Conservation (phyloP, 2,329 filamentous ascomycete species). For the Hypoxylon sp. region DNA sequence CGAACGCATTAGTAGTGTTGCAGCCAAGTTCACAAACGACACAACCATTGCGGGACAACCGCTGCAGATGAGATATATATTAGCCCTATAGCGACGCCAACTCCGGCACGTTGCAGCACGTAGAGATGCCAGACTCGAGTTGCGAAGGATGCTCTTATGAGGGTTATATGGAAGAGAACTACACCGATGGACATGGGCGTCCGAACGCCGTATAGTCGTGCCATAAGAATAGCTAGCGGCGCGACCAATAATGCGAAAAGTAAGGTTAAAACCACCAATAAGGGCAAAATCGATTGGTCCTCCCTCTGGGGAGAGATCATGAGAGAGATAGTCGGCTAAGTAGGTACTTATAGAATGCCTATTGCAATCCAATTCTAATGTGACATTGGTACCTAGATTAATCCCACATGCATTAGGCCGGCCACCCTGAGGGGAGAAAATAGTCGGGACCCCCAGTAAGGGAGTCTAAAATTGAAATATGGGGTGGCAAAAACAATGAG, state of each 20-base stretch:
- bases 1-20: neutral
- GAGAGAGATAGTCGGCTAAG: constrained; percentile 4
- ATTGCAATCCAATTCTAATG: no score
- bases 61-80: constrained; percentile 9
- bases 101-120: neutral
- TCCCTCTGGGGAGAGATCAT: constrained; percentile 1
- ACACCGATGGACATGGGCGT: constrained; percentile 1
- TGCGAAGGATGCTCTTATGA: constrained; percentile 3
- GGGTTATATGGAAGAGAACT: neutral
- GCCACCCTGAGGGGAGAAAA: no score
- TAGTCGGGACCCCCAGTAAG: no score
- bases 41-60: constrained; percentile 8
- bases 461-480: no score
- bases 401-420: no score
- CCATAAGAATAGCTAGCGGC: neutral
- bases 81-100: constrained; percentile 1
- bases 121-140: constrained; percentile 11
- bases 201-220: neutral
- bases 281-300: constrained; percentile 2
- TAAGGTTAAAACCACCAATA: constrained; percentile 11
- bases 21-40: neutral
- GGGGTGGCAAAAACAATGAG: no score
- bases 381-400: no score
- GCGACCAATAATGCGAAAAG: constrained; percentile 3
- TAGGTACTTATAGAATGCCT: neutral